phyloP scores from a whole-genome alignment of 768 basidiomycete species.

The Rhizopogon sp. region DNA sequence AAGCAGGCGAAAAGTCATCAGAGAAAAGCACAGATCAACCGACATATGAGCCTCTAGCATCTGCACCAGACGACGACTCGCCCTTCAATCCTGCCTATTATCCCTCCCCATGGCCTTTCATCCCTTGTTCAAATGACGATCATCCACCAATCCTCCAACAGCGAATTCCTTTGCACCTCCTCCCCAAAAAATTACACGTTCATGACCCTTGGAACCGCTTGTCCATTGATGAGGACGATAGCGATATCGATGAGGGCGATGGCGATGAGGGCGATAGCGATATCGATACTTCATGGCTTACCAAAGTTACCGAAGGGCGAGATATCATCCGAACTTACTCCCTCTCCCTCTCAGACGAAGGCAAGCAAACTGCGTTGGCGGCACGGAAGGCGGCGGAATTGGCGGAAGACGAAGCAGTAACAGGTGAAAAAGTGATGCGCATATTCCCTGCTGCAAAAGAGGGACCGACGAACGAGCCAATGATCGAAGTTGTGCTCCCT shows the following conservation, averaged over 20 bases:
- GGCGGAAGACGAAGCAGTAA: constrained; percentile 7
- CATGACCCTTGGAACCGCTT: constrained; percentile 40
- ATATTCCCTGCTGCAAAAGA: constrained; percentile 12
- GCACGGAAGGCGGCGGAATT: constrained; percentile 3
- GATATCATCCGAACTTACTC: constrained; percentile 29
- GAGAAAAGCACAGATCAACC: not conserved
- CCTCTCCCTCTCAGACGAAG: constrained; percentile 11
- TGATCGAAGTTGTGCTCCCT: constrained; percentile 25
- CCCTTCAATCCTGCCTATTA: constrained; percentile 31
- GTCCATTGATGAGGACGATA: constrained; percentile 2
- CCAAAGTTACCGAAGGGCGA: constrained; percentile 8
- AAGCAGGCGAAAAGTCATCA: not conserved
- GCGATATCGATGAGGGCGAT: not conserved
- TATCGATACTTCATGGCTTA: constrained; percentile 17
- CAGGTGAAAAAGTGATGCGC: constrained; percentile 14
- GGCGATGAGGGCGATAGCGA: not conserved
- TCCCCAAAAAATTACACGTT: constrained; percentile 37
- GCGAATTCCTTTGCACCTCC: constrained; percentile 27
- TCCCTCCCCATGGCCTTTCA: constrained; percentile 35
- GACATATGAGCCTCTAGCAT: not conserved
- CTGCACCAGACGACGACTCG: constrained; percentile 6
- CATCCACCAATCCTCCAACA: constrained; percentile 28
- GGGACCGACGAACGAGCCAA: constrained; percentile 20
- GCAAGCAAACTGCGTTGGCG: not conserved
- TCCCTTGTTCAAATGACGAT: constrained; percentile 26